phyloP scores from a whole-genome alignment of 805 yeast species.

The Candida ortonii region DNA sequence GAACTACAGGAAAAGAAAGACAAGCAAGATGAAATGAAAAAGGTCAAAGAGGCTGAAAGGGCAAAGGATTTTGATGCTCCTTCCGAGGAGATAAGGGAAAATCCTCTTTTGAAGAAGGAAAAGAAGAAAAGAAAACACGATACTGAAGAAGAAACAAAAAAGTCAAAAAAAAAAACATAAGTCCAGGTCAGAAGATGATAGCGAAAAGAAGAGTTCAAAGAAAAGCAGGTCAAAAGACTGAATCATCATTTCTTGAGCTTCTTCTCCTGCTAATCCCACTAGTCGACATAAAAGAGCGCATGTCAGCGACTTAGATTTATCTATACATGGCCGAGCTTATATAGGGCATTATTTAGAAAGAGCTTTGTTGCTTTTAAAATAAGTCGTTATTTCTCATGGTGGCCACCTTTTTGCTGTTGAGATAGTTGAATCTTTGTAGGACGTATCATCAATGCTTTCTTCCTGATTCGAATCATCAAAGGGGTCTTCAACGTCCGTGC shows the following conservation, averaged over 20 bases:
- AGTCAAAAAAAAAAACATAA: slow-evolving; percentile 25
- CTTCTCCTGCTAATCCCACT: too few species aligned
- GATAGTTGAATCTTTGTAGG: slow-evolving; percentile 16
- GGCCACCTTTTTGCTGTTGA: slow-evolving; percentile 20
- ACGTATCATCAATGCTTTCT: not conserved
- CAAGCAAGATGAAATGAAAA: slow-evolving; percentile 69
- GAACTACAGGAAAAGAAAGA: slow-evolving; percentile 74
- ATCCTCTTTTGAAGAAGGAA: slow-evolving; percentile 32
- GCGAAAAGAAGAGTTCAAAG: too few species aligned
- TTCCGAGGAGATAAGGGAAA: slow-evolving; percentile 51
- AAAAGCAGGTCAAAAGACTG: too few species aligned
- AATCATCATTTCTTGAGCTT: too few species aligned
- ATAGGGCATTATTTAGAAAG: not conserved
- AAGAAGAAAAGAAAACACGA: slow-evolving; percentile 31
- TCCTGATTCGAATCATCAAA: slow-evolving; percentile 5
- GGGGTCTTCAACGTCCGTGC: slow-evolving; percentile 2
- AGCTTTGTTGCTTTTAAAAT: slow-evolving; percentile 1
- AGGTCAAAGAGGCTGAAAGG: slow-evolving; percentile 64
- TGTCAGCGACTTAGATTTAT: too few species aligned
- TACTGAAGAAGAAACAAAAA: slow-evolving; percentile 30
- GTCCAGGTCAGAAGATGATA: slow-evolving; percentile 5
- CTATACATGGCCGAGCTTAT: too few species aligned
- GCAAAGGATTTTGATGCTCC: slow-evolving; percentile 84
- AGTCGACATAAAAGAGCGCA: too few species aligned
- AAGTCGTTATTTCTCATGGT: slow-evolving; percentile 5